phyloP scores from a whole-genome alignment of 2,329 filamentous ascomycete genomes.

The Macrophomina tecta region DNA sequence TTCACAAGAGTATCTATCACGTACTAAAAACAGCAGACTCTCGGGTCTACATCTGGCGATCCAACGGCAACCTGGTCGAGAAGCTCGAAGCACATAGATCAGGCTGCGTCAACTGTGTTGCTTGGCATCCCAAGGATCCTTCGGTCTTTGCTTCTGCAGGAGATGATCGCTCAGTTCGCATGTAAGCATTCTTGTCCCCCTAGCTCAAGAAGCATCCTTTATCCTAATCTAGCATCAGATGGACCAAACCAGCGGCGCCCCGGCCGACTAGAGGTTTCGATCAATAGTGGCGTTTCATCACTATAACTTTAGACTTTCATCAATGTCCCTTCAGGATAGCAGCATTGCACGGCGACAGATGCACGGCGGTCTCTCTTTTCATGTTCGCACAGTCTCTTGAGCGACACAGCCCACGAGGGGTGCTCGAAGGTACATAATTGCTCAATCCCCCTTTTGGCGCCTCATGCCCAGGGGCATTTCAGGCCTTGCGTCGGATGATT shows the following conservation, averaged over 20 bases:
- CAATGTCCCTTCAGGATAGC: conserved; percentile 1
- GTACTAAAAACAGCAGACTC: conserved; percentile 56
- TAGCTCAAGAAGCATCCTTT: not conserved
- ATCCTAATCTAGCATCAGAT: not conserved
- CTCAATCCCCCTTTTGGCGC: conserved; percentile 5
- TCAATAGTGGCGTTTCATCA: conserved; percentile 10
- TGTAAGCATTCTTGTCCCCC: conserved; percentile 61
- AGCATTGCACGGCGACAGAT: conserved; percentile 12
- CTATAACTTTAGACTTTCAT: conserved; percentile 14
- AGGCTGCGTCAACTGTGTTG: conserved; percentile 82
- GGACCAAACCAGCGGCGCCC: conserved; percentile 10
- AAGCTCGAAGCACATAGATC: conserved; percentile 75
- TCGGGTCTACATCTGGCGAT: conserved; percentile 88
- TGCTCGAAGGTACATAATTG: conserved; percentile 20
- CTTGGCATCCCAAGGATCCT: conserved; percentile 85
- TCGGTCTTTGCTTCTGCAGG: conserved; percentile 89
- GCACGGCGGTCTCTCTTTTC: conserved; percentile 17
- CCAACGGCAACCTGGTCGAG: conserved; percentile 77
- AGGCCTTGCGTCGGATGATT: not conserved
- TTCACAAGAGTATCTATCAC: not conserved
- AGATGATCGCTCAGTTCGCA: conserved; percentile 82
- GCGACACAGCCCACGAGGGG: not conserved
- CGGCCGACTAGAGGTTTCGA: conserved; percentile 14
- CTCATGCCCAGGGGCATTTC: not conserved
- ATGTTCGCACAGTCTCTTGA: not conserved